Percentiles rank a stretch among this genome's conserved stretches.
phyloP scores from a whole-genome alignment of 805 yeast species.

The Myxozyma vanderwaltii region DNA sequence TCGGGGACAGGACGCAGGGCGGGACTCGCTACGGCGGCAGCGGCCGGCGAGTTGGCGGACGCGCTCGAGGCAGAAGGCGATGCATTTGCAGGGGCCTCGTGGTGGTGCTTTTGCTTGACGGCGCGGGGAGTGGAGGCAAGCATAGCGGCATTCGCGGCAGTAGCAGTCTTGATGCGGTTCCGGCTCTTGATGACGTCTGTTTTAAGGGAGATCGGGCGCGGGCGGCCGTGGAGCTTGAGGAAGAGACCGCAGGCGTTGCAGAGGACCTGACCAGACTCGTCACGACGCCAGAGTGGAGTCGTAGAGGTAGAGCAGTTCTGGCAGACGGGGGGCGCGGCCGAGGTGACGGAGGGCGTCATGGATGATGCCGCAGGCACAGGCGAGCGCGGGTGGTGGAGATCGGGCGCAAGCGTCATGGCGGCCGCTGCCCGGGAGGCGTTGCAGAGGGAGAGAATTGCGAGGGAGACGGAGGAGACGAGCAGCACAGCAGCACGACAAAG shows the following conservation, averaged over 20 bases:
- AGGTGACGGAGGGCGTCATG: slow-evolving; percentile 18
- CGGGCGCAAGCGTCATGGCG: slow-evolving; percentile 27
- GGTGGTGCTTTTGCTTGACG: slow-evolving; percentile 12
- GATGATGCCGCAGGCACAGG: slow-evolving; percentile 9
- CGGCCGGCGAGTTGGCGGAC: slow-evolving; percentile 4
- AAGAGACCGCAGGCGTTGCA: slow-evolving; percentile 95
- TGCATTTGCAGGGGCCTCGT: neutral
- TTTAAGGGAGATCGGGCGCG: slow-evolving; percentile 87
- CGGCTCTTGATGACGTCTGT: slow-evolving; percentile 91
- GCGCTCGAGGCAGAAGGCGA: slow-evolving; percentile 3
- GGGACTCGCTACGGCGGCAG: slow-evolving; percentile 9
- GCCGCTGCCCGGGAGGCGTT: slow-evolving; percentile 15
- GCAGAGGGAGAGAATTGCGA: slow-evolving; percentile 1
- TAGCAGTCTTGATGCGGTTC: slow-evolving; percentile 63
- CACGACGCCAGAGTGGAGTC: slow-evolving; percentile 94
- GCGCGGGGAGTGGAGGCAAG: slow-evolving; percentile 9
- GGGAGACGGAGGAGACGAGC: neutral
- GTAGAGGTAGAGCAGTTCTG: slow-evolving; percentile 90
- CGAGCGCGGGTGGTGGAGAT: slow-evolving; percentile 10
- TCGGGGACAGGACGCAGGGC: slow-evolving; percentile 21
- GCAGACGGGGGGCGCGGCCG: slow-evolving; percentile 56
- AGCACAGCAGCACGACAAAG: too few relatives aligned
- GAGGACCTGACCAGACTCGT: slow-evolving; percentile 84
- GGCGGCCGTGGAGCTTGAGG: slow-evolving; percentile 85
- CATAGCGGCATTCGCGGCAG: slow-evolving; percentile 8